These are phyloP conservation scores for Dioscorea zingiberensis DNA, from an alignment of 106 monocot species.

Conservation along the genomic window DNA sequence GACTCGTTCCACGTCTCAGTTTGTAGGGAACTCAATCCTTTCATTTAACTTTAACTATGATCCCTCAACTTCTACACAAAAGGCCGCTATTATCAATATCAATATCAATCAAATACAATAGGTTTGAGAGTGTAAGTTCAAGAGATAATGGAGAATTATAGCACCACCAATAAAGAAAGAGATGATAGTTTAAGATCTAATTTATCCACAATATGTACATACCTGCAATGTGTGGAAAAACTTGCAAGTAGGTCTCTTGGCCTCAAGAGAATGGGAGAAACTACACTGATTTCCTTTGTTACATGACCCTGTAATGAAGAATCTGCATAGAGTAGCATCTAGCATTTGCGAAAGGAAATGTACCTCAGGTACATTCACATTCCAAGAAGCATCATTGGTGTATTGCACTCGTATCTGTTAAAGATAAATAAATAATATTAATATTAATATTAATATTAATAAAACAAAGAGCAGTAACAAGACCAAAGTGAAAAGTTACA, in stretches of 20 bases:
- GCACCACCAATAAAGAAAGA: too few relatives aligned
- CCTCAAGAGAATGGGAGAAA: slow-evolving; percentile 64
- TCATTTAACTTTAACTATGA: too few relatives aligned
- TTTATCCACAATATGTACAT: not conserved
- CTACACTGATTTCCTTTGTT: slow-evolving; percentile 42
- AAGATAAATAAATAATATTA: too few relatives aligned
- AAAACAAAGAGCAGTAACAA: not conserved
- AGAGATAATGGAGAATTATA: too few relatives aligned
- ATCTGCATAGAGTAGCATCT: slow-evolving; percentile 34
- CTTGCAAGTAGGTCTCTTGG: slow-evolving; percentile 54
- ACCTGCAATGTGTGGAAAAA: slow-evolving; percentile 73
- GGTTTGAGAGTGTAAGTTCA: too few relatives aligned
- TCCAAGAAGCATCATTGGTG: slow-evolving; percentile 5
- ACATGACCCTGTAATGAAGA: slow-evolving; percentile 51
- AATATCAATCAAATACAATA: too few relatives aligned
- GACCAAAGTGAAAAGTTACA: not conserved
- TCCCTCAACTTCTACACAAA: too few relatives aligned
- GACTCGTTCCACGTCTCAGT: too few relatives aligned
- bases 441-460: too few relatives aligned
- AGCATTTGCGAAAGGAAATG: not conserved
- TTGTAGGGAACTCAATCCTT: too few relatives aligned
- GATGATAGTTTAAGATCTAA: too few relatives aligned
- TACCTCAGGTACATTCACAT: slow-evolving; percentile 6
- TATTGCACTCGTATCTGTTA: slow-evolving; percentile 21
- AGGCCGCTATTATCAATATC: too few relatives aligned